Evolutionary conservation across 78 protist species (phyloP).

Genomic region (Emiliania huxleyi): DNA sequence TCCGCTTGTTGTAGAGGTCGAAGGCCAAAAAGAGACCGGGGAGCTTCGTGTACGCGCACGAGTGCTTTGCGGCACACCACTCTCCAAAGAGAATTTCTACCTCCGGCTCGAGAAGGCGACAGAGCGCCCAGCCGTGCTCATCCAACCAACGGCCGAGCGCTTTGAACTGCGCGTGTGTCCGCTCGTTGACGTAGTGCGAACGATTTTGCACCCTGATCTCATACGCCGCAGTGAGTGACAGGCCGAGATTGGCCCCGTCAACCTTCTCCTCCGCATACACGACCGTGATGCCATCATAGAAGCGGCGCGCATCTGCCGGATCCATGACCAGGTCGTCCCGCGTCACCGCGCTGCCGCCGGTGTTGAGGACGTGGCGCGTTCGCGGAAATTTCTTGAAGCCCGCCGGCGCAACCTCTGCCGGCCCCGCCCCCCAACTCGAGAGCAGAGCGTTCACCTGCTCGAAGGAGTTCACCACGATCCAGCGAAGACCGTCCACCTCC

Average conservation of each 20-base stretch:
- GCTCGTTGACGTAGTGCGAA: slow-evolving; percentile 21
- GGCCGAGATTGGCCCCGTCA: slow-evolving; percentile 54
- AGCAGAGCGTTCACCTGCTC: neutral
- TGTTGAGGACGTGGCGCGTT: slow-evolving; percentile 12
- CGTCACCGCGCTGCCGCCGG: slow-evolving; percentile 29
- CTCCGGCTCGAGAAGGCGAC: too few relatives aligned
- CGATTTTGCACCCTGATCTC: slow-evolving; percentile 42
- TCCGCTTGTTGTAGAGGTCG: slow-evolving; percentile 45
- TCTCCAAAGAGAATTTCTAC: slow-evolving; percentile 55
- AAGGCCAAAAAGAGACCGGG: slow-evolving; percentile 60
- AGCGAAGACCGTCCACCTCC: neutral
- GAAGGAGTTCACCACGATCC: too few relatives aligned
- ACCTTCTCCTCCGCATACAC: slow-evolving; percentile 36
- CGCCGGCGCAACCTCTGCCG: too few relatives aligned
- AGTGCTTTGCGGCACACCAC: slow-evolving; percentile 48
- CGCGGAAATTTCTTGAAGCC: slow-evolving; percentile 25
- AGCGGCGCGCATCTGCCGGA: neutral
- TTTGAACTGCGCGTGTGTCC: slow-evolving; percentile 2
- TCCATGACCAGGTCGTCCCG: slow-evolving; percentile 39
- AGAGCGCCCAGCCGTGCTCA: too few relatives aligned
- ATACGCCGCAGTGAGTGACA: neutral
- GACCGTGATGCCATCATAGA: neutral
- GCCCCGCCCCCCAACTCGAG: neutral
- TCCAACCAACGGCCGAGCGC: slow-evolving; percentile 1
- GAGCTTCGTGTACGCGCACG: slow-evolving; percentile 27